Percentiles rank a stretch among this genome's conserved stretches.
Evolutionary conservation across 768 basidiomycete species (phyloP).

Genomic region (Roridomyces roridus): DNA sequence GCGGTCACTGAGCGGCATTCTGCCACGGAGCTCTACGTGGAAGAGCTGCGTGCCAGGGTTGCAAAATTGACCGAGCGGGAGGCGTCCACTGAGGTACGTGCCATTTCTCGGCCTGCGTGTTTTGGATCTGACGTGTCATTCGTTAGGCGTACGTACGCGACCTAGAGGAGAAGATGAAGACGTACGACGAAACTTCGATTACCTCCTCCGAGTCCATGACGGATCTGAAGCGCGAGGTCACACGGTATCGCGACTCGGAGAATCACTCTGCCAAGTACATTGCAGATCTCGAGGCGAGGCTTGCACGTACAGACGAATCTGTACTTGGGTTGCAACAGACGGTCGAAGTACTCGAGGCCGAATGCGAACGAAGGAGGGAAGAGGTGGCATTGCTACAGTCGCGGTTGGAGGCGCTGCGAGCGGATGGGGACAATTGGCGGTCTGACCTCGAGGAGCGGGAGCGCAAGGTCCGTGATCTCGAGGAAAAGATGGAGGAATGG

Average conservation of each 20-base stretch:
- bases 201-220: constrained; percentile 79
- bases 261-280: constrained; percentile 79
- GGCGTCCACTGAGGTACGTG: constrained; percentile 86
- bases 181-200: constrained; percentile 79
- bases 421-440: constrained; percentile 83
- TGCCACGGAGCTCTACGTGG: constrained; percentile 85
- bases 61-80: constrained; percentile 89
- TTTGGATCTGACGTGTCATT: constrained; percentile 20
- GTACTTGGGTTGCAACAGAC: constrained; percentile 69
- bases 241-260: constrained; percentile 79
- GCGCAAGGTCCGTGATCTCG: constrained; percentile 73
- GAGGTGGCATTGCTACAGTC: constrained; percentile 75
- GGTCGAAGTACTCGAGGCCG: constrained; percentile 79
- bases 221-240: constrained; percentile 85
- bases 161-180: constrained; percentile 89
- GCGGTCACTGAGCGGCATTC: constrained; percentile 71
- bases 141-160: constrained; percentile 89
- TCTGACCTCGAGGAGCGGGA: constrained; percentile 87
- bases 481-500: constrained; percentile 81
- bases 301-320: constrained; percentile 81
- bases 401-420: constrained; percentile 70
- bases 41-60: constrained; percentile 82
- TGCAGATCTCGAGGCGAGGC: constrained; percentile 81
- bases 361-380: constrained; percentile 73
- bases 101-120: background rate